Conservation (phyloP, 129 eudicot species). For the Pseudognaphalium luteoalbum region DNA sequence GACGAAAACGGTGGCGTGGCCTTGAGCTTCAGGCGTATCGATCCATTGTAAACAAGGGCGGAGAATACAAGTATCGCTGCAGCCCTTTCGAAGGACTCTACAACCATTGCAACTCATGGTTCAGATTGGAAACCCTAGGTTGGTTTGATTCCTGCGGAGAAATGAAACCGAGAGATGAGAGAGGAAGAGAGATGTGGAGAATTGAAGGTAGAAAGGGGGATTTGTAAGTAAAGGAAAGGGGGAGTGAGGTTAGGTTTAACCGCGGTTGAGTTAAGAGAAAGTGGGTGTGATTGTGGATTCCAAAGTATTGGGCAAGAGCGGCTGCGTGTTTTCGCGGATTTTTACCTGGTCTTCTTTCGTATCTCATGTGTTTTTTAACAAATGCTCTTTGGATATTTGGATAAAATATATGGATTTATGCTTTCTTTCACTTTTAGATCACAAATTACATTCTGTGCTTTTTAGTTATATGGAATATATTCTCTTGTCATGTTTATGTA, state of each 20-base stretch:
- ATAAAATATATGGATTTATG: slow-evolving; percentile 13
- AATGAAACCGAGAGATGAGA: slow-evolving; percentile 35
- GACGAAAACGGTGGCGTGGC: slow-evolving; percentile 90
- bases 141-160: slow-evolving; percentile 25
- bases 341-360: slow-evolving; percentile 23
- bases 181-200: slow-evolving; percentile 11
- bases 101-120: slow-evolving; percentile 96
- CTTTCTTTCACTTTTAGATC: slow-evolving; percentile 25
- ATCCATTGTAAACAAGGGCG: slow-evolving; percentile 91
- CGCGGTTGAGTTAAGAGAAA: slow-evolving; percentile 23
- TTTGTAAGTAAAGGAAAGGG: slow-evolving; percentile 31
- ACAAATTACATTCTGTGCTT: not conserved
- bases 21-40: slow-evolving; percentile 74
- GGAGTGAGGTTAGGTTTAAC: slow-evolving; percentile 17
- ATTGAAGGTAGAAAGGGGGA: slow-evolving; percentile 22
- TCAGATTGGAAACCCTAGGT: not conserved
- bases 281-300: slow-evolving; percentile 54
- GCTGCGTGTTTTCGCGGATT: slow-evolving; percentile 97
- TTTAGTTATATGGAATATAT: not conserved
- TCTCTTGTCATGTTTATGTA: not conserved
- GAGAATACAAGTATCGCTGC: slow-evolving; percentile 74
- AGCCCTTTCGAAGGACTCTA: slow-evolving; percentile 87
- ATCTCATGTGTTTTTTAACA: not conserved
- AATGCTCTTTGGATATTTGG: not conserved
- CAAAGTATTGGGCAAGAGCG: slow-evolving; percentile 76